These are phyloP conservation scores for Penicillium paradoxum DNA, from an alignment of 495 filamentous ascomycete genomes.

Conservation along the genomic window DNA sequence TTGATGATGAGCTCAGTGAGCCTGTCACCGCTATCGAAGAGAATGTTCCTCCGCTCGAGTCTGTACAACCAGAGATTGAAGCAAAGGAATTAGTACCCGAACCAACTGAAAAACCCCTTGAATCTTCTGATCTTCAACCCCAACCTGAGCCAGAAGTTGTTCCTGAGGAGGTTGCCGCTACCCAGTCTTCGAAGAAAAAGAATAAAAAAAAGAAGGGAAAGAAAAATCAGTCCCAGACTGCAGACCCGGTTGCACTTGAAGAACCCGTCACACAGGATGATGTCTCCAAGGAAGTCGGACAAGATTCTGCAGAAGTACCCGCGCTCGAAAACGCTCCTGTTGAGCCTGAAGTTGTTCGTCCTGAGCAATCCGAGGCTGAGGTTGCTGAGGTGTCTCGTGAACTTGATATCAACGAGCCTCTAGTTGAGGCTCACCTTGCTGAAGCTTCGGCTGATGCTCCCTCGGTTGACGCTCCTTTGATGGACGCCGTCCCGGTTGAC, in stretches of 20 bases:
- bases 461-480: neutral
- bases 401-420: slow-evolving; percentile 2
- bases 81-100: slow-evolving; percentile 8
- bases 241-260: slow-evolving; percentile 5
- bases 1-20: slow-evolving; percentile 7
- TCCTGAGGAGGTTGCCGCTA: slow-evolving; percentile 10
- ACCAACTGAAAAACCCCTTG: neutral
- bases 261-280: neutral
- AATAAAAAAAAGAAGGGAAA: slow-evolving; percentile 38
- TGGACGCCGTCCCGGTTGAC: no score
- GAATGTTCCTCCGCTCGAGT: neutral
- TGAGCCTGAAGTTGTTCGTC: slow-evolving; percentile 4
- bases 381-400: slow-evolving; percentile 3
- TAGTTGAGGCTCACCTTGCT: neutral
- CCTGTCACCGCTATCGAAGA: slow-evolving; percentile 19
- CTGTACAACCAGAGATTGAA: slow-evolving; percentile 1
- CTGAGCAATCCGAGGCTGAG: neutral
- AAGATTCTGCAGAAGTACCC: neutral
- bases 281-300: neutral
- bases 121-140: slow-evolving; percentile 4
- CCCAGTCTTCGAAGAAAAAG: slow-evolving; percentile 31
- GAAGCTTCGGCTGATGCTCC: no score
- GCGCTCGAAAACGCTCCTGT: neutral
- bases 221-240: slow-evolving; percentile 24
- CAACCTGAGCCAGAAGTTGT: slow-evolving; percentile 10